phyloP scores from a whole-genome alignment of 1,139 yeast genomes.

The Sugiyamaella novakii region DNA sequence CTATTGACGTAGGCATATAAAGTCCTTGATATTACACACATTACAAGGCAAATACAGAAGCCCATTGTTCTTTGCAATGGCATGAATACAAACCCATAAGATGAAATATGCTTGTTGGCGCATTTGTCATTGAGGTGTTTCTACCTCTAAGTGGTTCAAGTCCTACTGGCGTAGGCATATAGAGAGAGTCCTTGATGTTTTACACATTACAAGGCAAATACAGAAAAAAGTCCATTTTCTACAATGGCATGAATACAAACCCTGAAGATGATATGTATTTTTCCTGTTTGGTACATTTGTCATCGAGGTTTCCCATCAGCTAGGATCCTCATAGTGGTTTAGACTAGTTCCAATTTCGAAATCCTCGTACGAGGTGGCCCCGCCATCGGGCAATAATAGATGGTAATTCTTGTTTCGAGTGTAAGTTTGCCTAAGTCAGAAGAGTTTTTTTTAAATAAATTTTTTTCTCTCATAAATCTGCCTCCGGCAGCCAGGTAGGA shows the following conservation, averaged over 20 bases:
- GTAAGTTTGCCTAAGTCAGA: background rate
- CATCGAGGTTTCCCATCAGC: too few species aligned
- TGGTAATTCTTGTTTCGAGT: background rate
- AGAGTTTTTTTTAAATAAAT: conserved; percentile 10
- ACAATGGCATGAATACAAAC: background rate
- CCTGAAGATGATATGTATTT: background rate
- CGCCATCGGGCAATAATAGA: conserved; percentile 3
- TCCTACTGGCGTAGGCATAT: too few species aligned
- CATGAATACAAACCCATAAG: background rate
- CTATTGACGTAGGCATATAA: too few species aligned
- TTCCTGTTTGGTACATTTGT: too few species aligned
- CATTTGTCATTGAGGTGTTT: too few species aligned
- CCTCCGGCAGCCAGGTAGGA: background rate
- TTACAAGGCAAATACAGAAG: too few species aligned
- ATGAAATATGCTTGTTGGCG: too few species aligned
- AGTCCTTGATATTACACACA: too few species aligned
- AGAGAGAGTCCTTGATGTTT: too few species aligned
- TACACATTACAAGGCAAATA: too few species aligned
- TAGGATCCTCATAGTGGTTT: background rate
- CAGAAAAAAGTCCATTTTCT: background rate
- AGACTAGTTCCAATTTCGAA: background rate
- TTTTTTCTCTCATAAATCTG: background rate
- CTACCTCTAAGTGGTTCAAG: background rate
- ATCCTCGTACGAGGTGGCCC: conserved; percentile 8
- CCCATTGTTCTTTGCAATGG: background rate